A percentile compares a stretch with the other conserved stretches of the same genome.
These are phyloP conservation scores for Parmelia sp. DNA, from an alignment of 495 filamentous ascomycete genomes.

Conservation along the genomic window DNA sequence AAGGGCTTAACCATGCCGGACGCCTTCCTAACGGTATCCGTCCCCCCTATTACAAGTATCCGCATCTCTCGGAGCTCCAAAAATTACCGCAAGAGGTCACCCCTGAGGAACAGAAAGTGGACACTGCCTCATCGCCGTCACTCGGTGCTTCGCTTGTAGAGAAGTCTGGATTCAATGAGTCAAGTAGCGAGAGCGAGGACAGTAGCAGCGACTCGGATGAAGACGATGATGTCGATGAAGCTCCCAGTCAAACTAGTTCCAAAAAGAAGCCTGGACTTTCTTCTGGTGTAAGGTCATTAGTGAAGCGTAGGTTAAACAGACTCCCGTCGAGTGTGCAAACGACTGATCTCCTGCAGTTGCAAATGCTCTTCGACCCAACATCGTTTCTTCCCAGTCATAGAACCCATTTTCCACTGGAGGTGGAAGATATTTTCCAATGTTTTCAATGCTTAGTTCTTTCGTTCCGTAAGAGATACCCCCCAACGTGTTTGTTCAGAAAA, in stretches of 20 bases:
- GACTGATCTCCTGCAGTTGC: constrained; percentile 8
- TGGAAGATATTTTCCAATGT: too few relatives aligned
- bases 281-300: background rate
- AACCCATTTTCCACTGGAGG: background rate
- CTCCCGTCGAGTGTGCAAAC: background rate
- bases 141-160: background rate
- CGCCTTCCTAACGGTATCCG: constrained; percentile 17
- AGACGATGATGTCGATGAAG: background rate
- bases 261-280: background rate
- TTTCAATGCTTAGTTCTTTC: background rate
- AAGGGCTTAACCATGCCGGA: constrained; percentile 9
- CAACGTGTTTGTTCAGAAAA: background rate
- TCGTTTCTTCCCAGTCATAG: background rate
- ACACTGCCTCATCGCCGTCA: background rate
- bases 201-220: constrained; percentile 7
- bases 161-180: background rate
- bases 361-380: background rate
- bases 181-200: constrained; percentile 13
- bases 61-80: constrained; percentile 17
- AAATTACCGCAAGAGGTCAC: background rate
- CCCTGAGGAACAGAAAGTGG: background rate
- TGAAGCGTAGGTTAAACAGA: constrained; percentile 9
- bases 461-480: background rate
- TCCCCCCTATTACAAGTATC: constrained; percentile 15
- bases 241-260: background rate